Base-by-base conservation (phyloP, 2,329 filamentous ascomycete species). In the Cytospora paraplurivora region DNA sequence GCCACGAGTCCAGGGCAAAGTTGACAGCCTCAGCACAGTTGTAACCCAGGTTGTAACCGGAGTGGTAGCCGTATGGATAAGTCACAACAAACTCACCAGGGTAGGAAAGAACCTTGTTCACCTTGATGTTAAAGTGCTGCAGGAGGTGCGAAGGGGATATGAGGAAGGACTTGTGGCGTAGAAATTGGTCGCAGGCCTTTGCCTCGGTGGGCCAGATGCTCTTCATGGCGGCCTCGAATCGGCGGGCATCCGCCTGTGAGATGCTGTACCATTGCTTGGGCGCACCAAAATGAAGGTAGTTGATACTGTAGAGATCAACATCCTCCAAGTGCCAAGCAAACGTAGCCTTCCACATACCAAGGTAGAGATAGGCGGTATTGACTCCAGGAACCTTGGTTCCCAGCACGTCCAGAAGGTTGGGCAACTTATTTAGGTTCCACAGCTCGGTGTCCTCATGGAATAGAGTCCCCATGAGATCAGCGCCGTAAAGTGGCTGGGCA, bases 181-280 rank as follows among this genome's bases (percentile, higher is more conserved):
- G 83, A 73, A 99, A 99, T 71, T 99, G 95, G 68, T 92, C 90
- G 73, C 95, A 99, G 49, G 92, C 91, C 77, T 99, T 99, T 21
- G 93, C 92, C 72, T 99, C 95, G 7, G 89, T 89, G 0, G 93
- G 92, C 93, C 94, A 99, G 63, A 97, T 91, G 72, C 84, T 93
- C 77, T 90, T 94, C 95, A 99, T 99, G 50, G 92, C 94, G 44
- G 88, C 87, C 76, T 99, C 95, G 70, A 99, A 99, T 17, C 90
- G 89, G 57, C 93, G 87, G 15, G 94, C 93, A 74, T 99, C 95
- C 68, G 91, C 91, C 75, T 98, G 96, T 0, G 94, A 97, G 68
- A 99, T 98, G 76, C 93, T 97, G 78, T 99, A 99, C 95, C 95
- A 99, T 75, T 99, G 95, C 77, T 99, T 99, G 0, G 95, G 95